Evolutionary conservation across 768 basidiomycete species (phyloP), one percentile per base, ranked within the genome.

Genomic region (Agrocybe pediades): DNA sequence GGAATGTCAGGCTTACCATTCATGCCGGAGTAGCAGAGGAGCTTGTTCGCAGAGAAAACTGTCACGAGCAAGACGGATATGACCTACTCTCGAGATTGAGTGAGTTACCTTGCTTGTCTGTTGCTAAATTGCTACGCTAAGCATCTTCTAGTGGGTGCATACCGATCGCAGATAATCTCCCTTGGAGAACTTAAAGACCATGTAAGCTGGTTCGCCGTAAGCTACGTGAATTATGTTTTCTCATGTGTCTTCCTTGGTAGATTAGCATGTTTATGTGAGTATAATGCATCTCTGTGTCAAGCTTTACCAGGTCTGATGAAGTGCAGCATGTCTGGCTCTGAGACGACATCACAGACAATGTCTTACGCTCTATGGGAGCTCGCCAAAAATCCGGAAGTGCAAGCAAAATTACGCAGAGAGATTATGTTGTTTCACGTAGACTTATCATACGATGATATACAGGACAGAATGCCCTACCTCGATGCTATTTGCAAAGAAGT

Each of bases 361-460:
- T 30, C 41, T n/a, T 52, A 43, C 17, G 41, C 51, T 2, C 19
- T 52, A 19, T 52, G 51, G 51, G 51, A 52, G 42, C 41, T 52
- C 3, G 51, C 41, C 5, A 41, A 33, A 19, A 29, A 52, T 52
- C 51, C 51, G 6, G 41, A 52, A 11, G 21, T 29, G 27, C 51
- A 52, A 23, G 41, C 27, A 1, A 41, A 42, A 6, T n/a, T 52
- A 19, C 42, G 51, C 5, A 21, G 16, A 21, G 51, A 52, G 24
- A 26, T 52, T 24, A 15, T 29, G 1, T 16, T 17, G n/a, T 16
- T 44, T 20, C 19, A 16, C 3, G 26, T 20, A 7, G 17, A 7
- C 15, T 23, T 29, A 9, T 26, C 25, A 5, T 30, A 43, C 17
- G 42, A 44, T 6, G 41, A 52, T 11, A 5, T 43, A 9, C 25